A percentile compares a stretch with the other conserved stretches of the same genome.
Evolutionary conservation across 208 protist genomes (phyloP).

Genomic region (Entamoeba invadens): DNA sequence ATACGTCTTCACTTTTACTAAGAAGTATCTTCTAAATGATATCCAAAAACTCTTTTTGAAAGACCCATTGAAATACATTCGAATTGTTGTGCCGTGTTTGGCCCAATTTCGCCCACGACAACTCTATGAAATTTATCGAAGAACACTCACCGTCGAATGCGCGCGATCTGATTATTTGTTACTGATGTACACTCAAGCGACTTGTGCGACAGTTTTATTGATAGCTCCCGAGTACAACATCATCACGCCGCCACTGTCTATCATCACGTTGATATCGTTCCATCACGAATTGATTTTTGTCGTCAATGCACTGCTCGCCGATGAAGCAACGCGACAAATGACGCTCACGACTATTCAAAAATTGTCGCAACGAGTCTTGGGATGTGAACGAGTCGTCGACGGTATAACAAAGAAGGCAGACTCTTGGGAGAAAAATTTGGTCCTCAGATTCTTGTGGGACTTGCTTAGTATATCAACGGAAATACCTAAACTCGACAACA

Average conservation of each 20-base stretch:
- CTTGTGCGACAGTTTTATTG: background rate
- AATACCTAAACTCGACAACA: background rate
- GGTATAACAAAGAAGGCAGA: background rate
- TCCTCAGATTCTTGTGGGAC: background rate
- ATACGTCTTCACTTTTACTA: background rate
- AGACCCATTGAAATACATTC: background rate
- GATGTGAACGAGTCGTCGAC: background rate
- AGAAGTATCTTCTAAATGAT: background rate
- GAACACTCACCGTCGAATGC: background rate
- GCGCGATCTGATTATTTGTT: background rate
- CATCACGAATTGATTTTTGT: background rate
- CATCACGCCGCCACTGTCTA: background rate
- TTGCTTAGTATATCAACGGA: background rate
- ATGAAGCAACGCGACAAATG: background rate
- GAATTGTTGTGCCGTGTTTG: background rate
- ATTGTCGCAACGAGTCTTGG: background rate
- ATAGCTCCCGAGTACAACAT: background rate
- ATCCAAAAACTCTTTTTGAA: background rate
- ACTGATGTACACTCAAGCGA: background rate
- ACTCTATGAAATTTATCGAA: background rate
- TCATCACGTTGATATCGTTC: background rate
- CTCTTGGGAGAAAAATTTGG: background rate
- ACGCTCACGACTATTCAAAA: background rate
- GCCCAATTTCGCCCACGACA: background rate
- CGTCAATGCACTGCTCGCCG: background rate